Base-by-base conservation (phyloP, 495 filamentous ascomycete species). In the Physcia stellaris region DNA sequence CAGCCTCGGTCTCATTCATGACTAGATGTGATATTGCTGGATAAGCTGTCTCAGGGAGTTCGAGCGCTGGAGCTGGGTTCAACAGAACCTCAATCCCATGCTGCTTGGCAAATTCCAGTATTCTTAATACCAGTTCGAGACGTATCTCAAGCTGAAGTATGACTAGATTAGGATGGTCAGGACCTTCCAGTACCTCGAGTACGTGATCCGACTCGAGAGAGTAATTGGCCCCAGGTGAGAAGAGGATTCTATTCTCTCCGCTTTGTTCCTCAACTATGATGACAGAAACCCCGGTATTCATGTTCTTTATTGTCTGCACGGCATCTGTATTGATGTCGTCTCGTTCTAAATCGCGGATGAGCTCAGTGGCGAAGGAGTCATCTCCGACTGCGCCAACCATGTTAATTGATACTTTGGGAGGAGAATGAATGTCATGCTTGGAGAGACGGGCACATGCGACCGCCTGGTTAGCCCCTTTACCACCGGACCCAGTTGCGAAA, bases 391-490 rank as follows among this genome's bases (percentile, higher is more conserved):
- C 75, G 22, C 86, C 88, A 9, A 88, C 58, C 83, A 96, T 94
- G 41, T 72, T 64, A 18, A 94, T 76, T 4, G 58, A 51, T 3
- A 84, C 72, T 12, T 53, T 29, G 12, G 50, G 36, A 4, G 48
- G 37, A 12, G 46, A 36, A 4, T 31, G 34, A n/a, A 24, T 6
- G 24, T 65, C 56, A 45, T 67, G 65, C 20, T 60, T 59, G 0
- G 73, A 78, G 9, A 82, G 60, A 1, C 81, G 69, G 0, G 69
- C 71, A 49, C 70, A 75, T 5, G 88, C 88, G 29, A 94, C 82
- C 32, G 86, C 86, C 62, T 96, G 90, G 65, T 98, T 98, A 24
- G 86, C 85, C 43, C 90, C 90, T 61, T 98, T 98, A 29, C 90
- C 90, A 39, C 90, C 90, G 11, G 78, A 75, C 34, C 80, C 86